A percentile compares a stretch with the other conserved stretches of the same genome.
Evolutionary conservation across 306 rosid genomes (phyloP).

Genomic region (Quercus glauca): DNA sequence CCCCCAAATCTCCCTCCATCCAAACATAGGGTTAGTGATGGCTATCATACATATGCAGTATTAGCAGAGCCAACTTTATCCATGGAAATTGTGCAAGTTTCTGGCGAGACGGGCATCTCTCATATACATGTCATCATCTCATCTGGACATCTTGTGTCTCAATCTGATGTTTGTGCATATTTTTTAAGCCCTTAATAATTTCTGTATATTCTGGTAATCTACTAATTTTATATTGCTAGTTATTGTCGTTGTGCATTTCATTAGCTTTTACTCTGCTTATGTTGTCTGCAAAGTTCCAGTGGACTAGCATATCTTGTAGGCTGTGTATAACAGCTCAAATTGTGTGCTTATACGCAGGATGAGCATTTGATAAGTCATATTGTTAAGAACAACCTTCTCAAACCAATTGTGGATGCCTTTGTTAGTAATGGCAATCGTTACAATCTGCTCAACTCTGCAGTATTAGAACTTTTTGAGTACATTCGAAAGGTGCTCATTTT

Average conservation of each 20-base stretch:
- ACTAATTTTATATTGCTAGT: background rate
- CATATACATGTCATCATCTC: background rate
- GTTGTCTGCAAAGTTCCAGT: conserved; percentile 13
- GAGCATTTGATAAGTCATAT: conserved; percentile 79
- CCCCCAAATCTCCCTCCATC: no score
- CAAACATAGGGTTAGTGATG: background rate
- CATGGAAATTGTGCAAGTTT: background rate
- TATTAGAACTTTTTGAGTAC: conserved; percentile 85
- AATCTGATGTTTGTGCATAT: background rate
- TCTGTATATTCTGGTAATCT: background rate
- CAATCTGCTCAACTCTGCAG: conserved; percentile 89
- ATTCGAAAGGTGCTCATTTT: conserved; percentile 64
- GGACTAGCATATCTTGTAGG: background rate
- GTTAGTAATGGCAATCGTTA: conserved; percentile 89
- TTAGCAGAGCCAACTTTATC: background rate
- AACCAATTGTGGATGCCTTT: conserved; percentile 77
- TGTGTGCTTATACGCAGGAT: conserved; percentile 66
- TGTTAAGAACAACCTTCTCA: conserved; percentile 72
- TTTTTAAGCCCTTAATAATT: background rate
- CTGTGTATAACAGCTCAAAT: background rate
- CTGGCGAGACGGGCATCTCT: background rate
- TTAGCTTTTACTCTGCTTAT: background rate
- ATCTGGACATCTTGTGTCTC: background rate
- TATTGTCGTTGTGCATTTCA: background rate
- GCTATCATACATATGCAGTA: background rate